Conservation (phyloP, 164 flowering plant species). For the Tinospora cordifolia region DNA sequence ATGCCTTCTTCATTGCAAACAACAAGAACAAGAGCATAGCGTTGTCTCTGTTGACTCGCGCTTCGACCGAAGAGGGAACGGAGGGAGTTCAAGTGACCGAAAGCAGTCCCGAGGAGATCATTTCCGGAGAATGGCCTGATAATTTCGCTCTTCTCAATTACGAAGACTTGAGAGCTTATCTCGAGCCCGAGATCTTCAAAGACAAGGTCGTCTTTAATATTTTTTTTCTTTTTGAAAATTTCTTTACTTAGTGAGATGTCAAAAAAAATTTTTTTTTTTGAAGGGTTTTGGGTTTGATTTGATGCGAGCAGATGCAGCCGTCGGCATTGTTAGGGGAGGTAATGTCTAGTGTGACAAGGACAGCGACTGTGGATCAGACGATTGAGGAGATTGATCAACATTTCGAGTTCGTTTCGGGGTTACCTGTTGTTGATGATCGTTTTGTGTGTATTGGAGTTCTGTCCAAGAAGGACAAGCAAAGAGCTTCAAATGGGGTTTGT, state of each 20-base stretch:
- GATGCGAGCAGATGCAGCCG: slow-evolving; percentile 21
- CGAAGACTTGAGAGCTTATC: slow-evolving; percentile 28
- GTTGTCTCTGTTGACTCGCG: background rate
- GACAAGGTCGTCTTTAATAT: slow-evolving; percentile 16
- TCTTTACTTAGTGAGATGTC: background rate
- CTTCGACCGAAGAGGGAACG: slow-evolving; percentile 11
- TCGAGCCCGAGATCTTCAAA: slow-evolving; percentile 31
- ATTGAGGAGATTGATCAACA: slow-evolving; percentile 24
- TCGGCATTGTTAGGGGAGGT: slow-evolving; percentile 24
- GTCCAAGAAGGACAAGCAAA: slow-evolving; percentile 12
- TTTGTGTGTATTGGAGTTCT: slow-evolving; percentile 12
- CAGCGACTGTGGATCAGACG: slow-evolving; percentile 24
- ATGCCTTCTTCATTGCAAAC: background rate
- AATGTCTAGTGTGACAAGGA: slow-evolving; percentile 21
- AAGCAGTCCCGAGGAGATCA: slow-evolving; percentile 20
- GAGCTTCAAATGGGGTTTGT: slow-evolving; percentile 15
- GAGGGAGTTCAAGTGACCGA: slow-evolving; percentile 7
- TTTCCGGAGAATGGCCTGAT: slow-evolving; percentile 33
- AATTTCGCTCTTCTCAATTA: slow-evolving; percentile 31
- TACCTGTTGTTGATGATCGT: slow-evolving; percentile 14
- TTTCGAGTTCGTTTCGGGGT: slow-evolving; percentile 25
- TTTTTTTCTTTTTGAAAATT: background rate
- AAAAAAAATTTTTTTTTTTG: no score
- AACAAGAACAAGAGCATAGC: background rate
- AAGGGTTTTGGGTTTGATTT: background rate